Evolutionary conservation across 78 protist genomes (phyloP), one percentile per base, ranked within the genome.

Genomic region (Mastigamoeba balamuthi): DNA sequence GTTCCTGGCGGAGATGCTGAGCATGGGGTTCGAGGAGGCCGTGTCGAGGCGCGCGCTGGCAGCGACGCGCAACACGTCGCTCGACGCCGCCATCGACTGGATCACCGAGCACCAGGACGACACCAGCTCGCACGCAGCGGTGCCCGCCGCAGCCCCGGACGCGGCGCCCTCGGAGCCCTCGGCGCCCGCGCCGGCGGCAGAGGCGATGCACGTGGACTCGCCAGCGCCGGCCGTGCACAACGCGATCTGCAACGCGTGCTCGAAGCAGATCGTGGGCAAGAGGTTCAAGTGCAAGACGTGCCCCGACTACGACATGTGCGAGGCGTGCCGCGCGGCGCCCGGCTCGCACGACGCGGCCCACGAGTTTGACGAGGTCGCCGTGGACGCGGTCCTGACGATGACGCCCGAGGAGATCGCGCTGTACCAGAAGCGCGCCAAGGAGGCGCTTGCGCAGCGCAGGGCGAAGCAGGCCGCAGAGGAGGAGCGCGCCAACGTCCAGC

Each of bases 241-340:
- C 69, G 88, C 88, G 25, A 33, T 66, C 6, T 84, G 88, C 66
- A 78, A 84, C 72, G 38, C 73, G 10, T 84, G 88, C 76, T 40
- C 42, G 69, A 30, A 75, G 52, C 82, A 77, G 58, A 84, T 84
- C 37, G 52, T 77, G 38, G 88, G 88, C 5, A 77, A 38, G 35
- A 69, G 88, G 48, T 84, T 69, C 66, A 84, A 84, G 64, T 84
- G 88, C 44, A 68, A 76, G 0, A 65, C 43, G 7, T 84, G 88
- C 63, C 84, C 83, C 48, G 69, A 84, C 72, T 84, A 73, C 65
- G 88, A 84, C 33, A 28, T 84, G 7, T 84, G 88, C 38, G 78
- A 72, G 40, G 35, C 1, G 0, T 84, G 88, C 52, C 72, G 68
- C 43, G 86, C 70, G 10, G 23, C 66, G 3, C 17, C 17, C 17